Evolutionary conservation across 1,284 basidiomycete species (phyloP).

Genomic region (Jaminaea rosea): DNA sequence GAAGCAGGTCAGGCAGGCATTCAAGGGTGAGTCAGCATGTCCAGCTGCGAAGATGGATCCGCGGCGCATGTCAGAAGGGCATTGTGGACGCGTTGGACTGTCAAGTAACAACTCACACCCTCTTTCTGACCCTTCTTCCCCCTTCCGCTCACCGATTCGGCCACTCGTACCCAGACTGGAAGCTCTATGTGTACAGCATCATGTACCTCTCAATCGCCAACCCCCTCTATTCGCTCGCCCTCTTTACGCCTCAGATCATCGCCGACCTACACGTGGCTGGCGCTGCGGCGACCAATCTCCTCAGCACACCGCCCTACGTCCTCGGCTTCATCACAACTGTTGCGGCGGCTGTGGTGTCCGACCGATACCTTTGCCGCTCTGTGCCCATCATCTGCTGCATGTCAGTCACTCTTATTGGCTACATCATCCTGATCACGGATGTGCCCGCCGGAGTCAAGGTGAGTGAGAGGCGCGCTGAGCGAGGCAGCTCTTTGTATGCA

Average conservation of each 20-base stretch:
- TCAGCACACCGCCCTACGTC: slow-evolving; percentile 48
- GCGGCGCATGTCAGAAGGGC: too few species aligned
- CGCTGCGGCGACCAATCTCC: slow-evolving; percentile 33
- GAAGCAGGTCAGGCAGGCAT: slow-evolving; percentile 23
- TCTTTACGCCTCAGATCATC: slow-evolving; percentile 41
- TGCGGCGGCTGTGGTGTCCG: slow-evolving; percentile 47
- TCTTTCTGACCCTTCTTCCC: too few species aligned
- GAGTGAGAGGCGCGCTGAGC: too few species aligned
- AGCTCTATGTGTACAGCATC: slow-evolving; percentile 30
- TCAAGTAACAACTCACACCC: too few species aligned
- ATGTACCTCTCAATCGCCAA: slow-evolving; percentile 25
- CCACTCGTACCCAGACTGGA: too few species aligned
- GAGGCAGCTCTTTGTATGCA: too few species aligned
- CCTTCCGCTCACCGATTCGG: too few species aligned
- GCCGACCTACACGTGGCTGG: slow-evolving; percentile 25
- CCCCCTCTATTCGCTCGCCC: slow-evolving; percentile 39
- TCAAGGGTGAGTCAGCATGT: too few species aligned
- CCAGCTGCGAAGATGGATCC: too few species aligned
- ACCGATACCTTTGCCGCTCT: slow-evolving; percentile 47
- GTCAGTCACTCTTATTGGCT: slow-evolving; percentile 47
- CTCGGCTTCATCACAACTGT: slow-evolving; percentile 52
- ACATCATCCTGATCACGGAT: slow-evolving; percentile 47
- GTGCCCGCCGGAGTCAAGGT: slow-evolving; percentile 35
- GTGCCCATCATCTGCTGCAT: slow-evolving; percentile 50
- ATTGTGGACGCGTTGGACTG: too few species aligned